Percentiles rank a stretch among this genome's conserved stretches.
Conservation (phyloP, 2,329 filamentous ascomycete species). For the Acrocalymma vagum region DNA sequence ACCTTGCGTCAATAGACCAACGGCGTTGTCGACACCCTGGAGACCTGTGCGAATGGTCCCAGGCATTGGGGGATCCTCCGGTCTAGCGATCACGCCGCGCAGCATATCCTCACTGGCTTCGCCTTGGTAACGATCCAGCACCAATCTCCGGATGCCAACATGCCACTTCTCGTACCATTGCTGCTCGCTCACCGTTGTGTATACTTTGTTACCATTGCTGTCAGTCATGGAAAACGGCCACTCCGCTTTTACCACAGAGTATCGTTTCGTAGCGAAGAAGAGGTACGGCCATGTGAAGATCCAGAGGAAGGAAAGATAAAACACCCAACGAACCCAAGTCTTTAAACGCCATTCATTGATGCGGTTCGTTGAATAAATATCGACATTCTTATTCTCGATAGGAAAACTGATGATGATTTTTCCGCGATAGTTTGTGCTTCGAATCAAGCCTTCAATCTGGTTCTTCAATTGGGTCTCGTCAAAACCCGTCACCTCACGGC, state of each 20-base stretch:
- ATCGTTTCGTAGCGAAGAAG: slow-evolving; percentile 72
- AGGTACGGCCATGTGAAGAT: slow-evolving; percentile 76
- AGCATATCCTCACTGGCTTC: slow-evolving; percentile 60
- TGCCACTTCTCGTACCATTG: slow-evolving; percentile 72
- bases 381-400: slow-evolving; percentile 62
- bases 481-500: slow-evolving; percentile 64
- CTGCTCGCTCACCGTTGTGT: slow-evolving; percentile 58
- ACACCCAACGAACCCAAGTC: slow-evolving; percentile 70
- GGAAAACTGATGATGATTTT: slow-evolving; percentile 67
- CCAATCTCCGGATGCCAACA: slow-evolving; percentile 66
- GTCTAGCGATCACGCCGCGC: slow-evolving; percentile 34
- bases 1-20: slow-evolving; percentile 43
- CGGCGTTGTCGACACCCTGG: slow-evolving; percentile 38
- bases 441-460: slow-evolving; percentile 65
- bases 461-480: slow-evolving; percentile 63
- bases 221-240: slow-evolving; percentile 64
- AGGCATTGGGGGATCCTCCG: slow-evolving; percentile 55
- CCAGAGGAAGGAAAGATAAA: slow-evolving; percentile 73
- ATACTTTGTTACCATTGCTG: slow-evolving; percentile 51
- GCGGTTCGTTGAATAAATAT: slow-evolving; percentile 70
- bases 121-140: slow-evolving; percentile 65
- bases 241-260: slow-evolving; percentile 68
- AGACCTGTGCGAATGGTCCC: slow-evolving; percentile 38
- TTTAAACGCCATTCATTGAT: slow-evolving; percentile 73
- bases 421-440: slow-evolving; percentile 73